Evolutionary conservation across 495 filamentous ascomycete species (phyloP), one percentile per base, ranked within the genome.

Genomic region (Astrothelium macrocarpum): DNA sequence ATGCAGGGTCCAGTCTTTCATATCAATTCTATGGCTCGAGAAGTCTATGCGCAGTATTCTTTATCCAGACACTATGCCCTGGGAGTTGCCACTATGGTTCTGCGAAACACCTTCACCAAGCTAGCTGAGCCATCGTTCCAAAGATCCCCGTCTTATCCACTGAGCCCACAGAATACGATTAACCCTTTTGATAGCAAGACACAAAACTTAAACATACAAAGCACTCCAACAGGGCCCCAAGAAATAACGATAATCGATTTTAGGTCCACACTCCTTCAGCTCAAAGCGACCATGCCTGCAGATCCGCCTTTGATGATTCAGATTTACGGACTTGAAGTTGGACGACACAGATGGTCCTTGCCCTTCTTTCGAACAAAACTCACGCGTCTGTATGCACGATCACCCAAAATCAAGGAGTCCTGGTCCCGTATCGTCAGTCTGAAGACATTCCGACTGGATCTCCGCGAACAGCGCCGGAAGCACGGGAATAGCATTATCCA

Each of bases 21-120:
- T 69, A 78, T 97, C 59, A 90, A 91, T 69, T 89, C 91, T 1
- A 80, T 88, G 46, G 78, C 92, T 32, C 88, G 86, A 70, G 88
- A 87, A 9, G 70, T 99, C 1, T 85, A 87, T 64, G 66, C 95
- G 2, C 87, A 95, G 34, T 97, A 97, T 70, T 97, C 95, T 2
- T 80, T 99, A 1, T 97, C 95, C 72, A 86, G 93, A 4, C 93
- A 95, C 70, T 97, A 96, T 70, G 86, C 91, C n/a, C 79, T 93
- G 31, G 88, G 87, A 12, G 82, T 97, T 58, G 95, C 95, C 31
- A 74, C 81, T 25, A 86, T 84, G 63, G 88, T 95, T 10, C 74
- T 98, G 14, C 80, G 81, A 61, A 85, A 86, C 64, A 89, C 91
- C 5, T 89, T 97, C 71, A 77, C 82, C 10, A 43, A 60, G 12